Conservation (phyloP, 164 flowering plant genomes). For the Warburgia ugandensis region DNA sequence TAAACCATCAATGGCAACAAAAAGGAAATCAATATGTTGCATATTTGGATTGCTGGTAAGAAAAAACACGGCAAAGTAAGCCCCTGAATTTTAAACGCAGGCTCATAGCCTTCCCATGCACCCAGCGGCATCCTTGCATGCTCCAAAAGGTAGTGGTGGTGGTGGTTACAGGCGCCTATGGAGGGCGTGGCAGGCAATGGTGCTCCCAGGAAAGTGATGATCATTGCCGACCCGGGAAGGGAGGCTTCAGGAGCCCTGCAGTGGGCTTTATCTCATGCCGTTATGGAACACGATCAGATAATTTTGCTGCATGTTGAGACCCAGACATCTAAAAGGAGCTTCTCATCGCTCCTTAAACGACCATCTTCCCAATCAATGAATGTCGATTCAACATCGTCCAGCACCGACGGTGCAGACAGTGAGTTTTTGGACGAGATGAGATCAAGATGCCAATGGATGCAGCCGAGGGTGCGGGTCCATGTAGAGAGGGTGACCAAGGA, state of each 20-base stretch:
- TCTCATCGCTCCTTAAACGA: constrained; percentile 34
- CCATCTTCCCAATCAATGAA: constrained; percentile 1
- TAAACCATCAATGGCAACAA: too few species aligned
- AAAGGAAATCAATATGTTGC: too few species aligned
- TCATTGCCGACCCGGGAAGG: constrained; percentile 48
- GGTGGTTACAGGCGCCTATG: neutral
- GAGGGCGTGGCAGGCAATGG: neutral
- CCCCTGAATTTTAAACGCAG: too few species aligned
- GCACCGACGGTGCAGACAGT: neutral
- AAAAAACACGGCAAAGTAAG: too few species aligned
- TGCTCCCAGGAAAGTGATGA: constrained; percentile 19
- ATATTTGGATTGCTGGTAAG: too few species aligned
- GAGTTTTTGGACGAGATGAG: constrained; percentile 58
- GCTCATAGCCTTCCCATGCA: too few species aligned
- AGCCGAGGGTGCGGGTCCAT: constrained; percentile 39
- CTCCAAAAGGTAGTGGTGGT: too few species aligned
- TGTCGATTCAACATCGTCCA: neutral
- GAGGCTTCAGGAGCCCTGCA: constrained; percentile 62
- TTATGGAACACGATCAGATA: constrained; percentile 47
- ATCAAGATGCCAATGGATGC: constrained; percentile 30
- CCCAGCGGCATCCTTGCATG: too few species aligned
- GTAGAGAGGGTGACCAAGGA: constrained; percentile 36
- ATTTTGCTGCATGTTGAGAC: constrained; percentile 50
- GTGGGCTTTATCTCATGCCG: constrained; percentile 56
- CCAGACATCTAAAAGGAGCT: constrained; percentile 21